Evolutionary conservation across 441 rosid species (phyloP), one percentile per base, ranked within the genome.

Genomic region (Corymbia calophylla): DNA sequence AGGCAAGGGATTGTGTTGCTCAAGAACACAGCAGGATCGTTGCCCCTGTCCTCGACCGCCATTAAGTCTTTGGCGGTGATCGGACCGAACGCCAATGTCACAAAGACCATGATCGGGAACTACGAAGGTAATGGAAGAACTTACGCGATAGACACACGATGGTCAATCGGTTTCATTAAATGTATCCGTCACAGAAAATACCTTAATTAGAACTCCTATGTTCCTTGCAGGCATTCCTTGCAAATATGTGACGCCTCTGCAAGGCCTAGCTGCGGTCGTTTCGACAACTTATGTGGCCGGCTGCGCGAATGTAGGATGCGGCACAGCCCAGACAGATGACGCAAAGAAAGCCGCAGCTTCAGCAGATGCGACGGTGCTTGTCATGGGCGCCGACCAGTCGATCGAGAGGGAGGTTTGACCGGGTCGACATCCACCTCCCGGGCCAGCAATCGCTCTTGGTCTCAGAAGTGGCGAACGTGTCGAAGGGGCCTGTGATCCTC

Each of bases 1-100:
- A 94, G 99, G 91, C 98, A 97, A 92, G 99, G 99, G 84, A 97
- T 97, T 25, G 99, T 97, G 17, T 88, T 97, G 87, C 97, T 97
- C 2, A 96, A 97, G 92, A 97, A 96, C 95, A 81, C 73, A 2
- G 89, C 89, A 17, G 94, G 94, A 8, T 95, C 95, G 11, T 88
- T 97, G 84, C 99, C 99, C 70, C 90, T 97, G 29, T 93, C 97
- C 87, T 95, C 95, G 9, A 62, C 91, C 53, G 85, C 94, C 58
- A 94, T 95, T 23, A 95, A 91, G 91, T 92, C 91, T 55, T 89
- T 97, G 66, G 99, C 99, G 11, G 98, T 97, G n/a, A 96, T 97
- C 48, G 99, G 99, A 31, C 99, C 99, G 8, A 97, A 97, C 64
- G 97, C 98, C 62, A 94, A 97, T 89, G 99, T 93, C 93, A 96